Evolutionary conservation across 2,329 filamentous ascomycete genomes (phyloP).

Genomic region (Claviceps sp.): DNA sequence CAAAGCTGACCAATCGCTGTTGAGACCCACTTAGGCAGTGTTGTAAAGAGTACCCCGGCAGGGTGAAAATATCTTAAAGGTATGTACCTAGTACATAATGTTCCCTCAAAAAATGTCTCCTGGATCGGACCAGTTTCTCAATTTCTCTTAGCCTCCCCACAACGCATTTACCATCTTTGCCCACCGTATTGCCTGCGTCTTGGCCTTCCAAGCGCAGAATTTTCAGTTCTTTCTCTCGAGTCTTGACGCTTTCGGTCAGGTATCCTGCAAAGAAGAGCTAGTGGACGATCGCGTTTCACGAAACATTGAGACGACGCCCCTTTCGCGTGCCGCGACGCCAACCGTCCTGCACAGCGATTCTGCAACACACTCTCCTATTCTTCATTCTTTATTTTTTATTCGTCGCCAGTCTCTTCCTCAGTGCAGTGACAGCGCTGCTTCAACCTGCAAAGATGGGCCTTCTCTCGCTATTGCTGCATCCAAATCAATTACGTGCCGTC

Average conservation of each 20-base stretch:
- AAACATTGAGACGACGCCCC: not conserved
- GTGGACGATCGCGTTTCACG: not conserved
- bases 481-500: constrained; percentile 65
- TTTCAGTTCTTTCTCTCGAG: not conserved
- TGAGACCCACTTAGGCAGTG: too few relatives aligned
- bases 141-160: not conserved
- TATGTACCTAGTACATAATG: too few relatives aligned
- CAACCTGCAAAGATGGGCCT: constrained; percentile 40
- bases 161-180: not conserved
- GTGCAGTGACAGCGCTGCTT: not conserved
- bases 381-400: not conserved
- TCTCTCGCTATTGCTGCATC: constrained; percentile 63
- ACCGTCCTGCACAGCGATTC: not conserved
- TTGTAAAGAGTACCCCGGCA: too few relatives aligned
- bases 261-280: not conserved
- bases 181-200: not conserved
- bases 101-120: too few relatives aligned
- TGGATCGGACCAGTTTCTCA: not conserved
- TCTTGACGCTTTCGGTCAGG: too few relatives aligned
- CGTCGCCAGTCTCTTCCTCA: not conserved
- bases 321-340: not conserved
- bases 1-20: too few relatives aligned
- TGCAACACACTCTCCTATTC: not conserved
- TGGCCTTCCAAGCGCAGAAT: not conserved
- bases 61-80: too few relatives aligned